Conservation (phyloP, 768 basidiomycete species). For the Tricholoma flavovirens region DNA sequence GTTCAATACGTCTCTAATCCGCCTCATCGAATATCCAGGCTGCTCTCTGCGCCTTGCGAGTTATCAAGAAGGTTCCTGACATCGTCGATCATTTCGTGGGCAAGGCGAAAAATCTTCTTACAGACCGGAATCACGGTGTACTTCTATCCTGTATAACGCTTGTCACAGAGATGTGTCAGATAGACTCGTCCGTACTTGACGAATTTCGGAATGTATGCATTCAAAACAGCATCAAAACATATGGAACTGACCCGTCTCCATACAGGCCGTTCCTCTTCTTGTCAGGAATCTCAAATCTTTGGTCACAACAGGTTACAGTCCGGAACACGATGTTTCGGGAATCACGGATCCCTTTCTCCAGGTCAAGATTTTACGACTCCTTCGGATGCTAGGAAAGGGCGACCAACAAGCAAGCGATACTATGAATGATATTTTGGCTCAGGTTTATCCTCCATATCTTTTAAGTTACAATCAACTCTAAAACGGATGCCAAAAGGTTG, state of each 20-base stretch:
- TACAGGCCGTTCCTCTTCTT: constrained; percentile 83
- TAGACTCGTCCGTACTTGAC: constrained; percentile 63
- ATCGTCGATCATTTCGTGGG: constrained; percentile 86
- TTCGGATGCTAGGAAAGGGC: constrained; percentile 82
- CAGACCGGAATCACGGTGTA: constrained; percentile 96
- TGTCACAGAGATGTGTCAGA: constrained; percentile 89
- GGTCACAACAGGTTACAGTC: constrained; percentile 94
- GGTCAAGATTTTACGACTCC: constrained; percentile 84
- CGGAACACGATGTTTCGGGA: constrained; percentile 98
- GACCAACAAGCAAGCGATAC: constrained; percentile 85
- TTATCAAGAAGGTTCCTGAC: constrained; percentile 95
- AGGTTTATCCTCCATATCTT: constrained; percentile 40
- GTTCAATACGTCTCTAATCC: not conserved
- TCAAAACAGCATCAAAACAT: not conserved
- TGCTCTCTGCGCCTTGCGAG: constrained; percentile 88
- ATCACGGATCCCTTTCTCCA: constrained; percentile 97
- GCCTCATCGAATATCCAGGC: constrained; percentile 47
- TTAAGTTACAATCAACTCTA: not conserved
- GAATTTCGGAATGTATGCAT: constrained; percentile 83
- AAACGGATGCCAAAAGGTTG: constrained; percentile 53
- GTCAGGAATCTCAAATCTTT: constrained; percentile 94
- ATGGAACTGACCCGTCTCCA: constrained; percentile 4
- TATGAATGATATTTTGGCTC: constrained; percentile 98
- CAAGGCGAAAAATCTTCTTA: constrained; percentile 86
- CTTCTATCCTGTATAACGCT: constrained; percentile 91